Base-by-base conservation (phyloP, 257 asterid species). In the Verbascum thapsus region DNA sequence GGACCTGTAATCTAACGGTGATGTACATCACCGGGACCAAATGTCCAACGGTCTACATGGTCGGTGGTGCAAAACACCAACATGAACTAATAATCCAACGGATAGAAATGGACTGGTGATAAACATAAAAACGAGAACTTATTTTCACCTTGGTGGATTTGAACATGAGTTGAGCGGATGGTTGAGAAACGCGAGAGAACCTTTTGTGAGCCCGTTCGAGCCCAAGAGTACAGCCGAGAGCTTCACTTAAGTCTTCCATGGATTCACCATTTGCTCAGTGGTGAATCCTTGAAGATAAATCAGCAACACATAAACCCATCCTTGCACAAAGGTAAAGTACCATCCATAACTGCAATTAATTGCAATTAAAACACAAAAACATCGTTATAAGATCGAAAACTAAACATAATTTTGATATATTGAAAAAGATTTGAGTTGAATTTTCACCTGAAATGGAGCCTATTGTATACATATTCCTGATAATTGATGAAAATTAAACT, bases 301-400 rank as follows among this genome's bases (percentile, higher is more conserved):
- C n/a, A 80, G 62, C 40, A 63, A 11, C 4, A 80, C 43, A 61
- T 80, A 80, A 23, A 80, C 85, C 83, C 80, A 70, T 70, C 80
- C 83, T 65, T 80, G 85, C 37, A 80, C 78, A 52, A 80, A 80
- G 3, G 85, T 80, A 63, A 80, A 80, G 72, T 80, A 80, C 85
- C 85, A 80, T 10, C 85, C 85, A 9, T 76, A 80, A 67, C 85
- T 80, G 48, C 74, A 74, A 43, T 32, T 7, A 67, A 23, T 35
- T 45, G n/a, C 32, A 51, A 0, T 15, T 23, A 54, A 42, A 63
- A 11, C 2, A 2, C 17, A n/a, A 12, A 18, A 8, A 34, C 52
- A 12, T 53, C 8, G 32, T 17, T 16, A 35, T 37, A 5, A 6
- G 58, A 10, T 10, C 20, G 35, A 63, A 10, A 26, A 35, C 4